Evolutionary conservation across 495 filamentous ascomycete genomes (phyloP), one percentile per base, ranked within the genome.

Genomic region (Extremus antarcticus): DNA sequence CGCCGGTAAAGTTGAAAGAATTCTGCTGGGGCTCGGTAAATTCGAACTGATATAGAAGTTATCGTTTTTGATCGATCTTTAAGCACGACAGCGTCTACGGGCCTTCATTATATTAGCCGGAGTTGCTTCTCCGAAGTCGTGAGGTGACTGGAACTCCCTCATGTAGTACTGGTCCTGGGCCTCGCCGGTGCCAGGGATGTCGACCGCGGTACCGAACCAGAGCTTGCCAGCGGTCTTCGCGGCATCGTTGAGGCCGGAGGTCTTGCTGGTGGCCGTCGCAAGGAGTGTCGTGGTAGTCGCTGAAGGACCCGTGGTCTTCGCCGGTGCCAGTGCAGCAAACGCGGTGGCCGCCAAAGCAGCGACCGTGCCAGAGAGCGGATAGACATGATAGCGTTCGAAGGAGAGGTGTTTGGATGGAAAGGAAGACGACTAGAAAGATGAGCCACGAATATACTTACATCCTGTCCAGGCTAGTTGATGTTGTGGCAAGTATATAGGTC

Each of bases 61-160:
- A 13, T 55, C 4, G 39, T n/a, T n/a, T n/a, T n/a, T n/a, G 43
- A 13, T 20, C 13, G 11, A 25, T 25, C 10, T 23, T 55, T 7
- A 11, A 16, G 23, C 15, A 15, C n/a, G 16, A 51, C 8, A 23
- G n/a, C n/a, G n/a, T 35, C 7, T 35, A 64, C 67, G 21, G 24
- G 57, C 62, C 68, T 78, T 79, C 66, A 73, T 70, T 39, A 71
- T 72, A 65, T 80, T 80, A 43, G 73, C 70, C 9, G 75, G 77
- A 0, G 76, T 79, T 2, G 75, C 69, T 63, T 74, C 71, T 51
- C 75, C 74, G 62, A 80, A 80, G 56, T 75, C 69, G 54, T 65
- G 63, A 16, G 65, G 68, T 60, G 77, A 66, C 35, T 60, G 62
- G 35, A 76, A 67, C 60, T 74, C 74, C 46, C 61, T 51, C 13